Base-by-base conservation (phyloP, 164 flowering plant species). In the Stephania yunnanensis region DNA sequence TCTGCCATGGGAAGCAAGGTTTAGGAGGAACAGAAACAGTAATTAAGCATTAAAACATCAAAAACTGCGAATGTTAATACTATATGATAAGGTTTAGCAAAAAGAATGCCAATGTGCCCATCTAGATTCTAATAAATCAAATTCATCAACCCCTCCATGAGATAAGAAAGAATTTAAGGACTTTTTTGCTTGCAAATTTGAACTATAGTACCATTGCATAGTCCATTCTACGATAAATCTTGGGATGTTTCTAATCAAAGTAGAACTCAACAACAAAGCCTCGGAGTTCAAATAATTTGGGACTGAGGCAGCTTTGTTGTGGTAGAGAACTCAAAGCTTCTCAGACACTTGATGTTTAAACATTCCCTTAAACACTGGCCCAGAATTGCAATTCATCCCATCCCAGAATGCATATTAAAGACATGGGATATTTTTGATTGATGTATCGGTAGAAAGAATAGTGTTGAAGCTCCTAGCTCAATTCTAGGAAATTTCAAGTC, bases 1-100 rank as follows among this genome's bases (percentile, higher is more conserved):
- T 36, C 83, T 84, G 80, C 58, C 45, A 75, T 44, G 72, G 63
- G 29, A 50, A 76, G 53, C 64, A 31, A 73, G 44, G 48, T 45
- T 52, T 1, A 20, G 20, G 42, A 71, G 5, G 5, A n/a, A 0
- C 12, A 53, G 5, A 36, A 20, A 73, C 29, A 68, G 5, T 10
- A 7, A 67, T 73, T 13, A 17, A 61, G 30, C 6, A 61, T 31
- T 44, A 61, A 13, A 73, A 55, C 31, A 61, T 36, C 29, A 44
- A 17, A 20, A 36, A 36, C 42, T 36, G 42, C 42, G 4, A 36
- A 73, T 3, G 53, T 29, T 12, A 66, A 50, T 19, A 61, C 5
- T 6, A 61, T 5, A 20, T 19, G 11, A 50, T 9, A 50, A 25
- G 30, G 30, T 66, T 25, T 4, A 2, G 25, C 20, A 25, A 19